These are phyloP conservation scores for Xylaria arbuscula DNA, from an alignment of 2,329 filamentous ascomycete species.

Conservation along the genomic window DNA sequence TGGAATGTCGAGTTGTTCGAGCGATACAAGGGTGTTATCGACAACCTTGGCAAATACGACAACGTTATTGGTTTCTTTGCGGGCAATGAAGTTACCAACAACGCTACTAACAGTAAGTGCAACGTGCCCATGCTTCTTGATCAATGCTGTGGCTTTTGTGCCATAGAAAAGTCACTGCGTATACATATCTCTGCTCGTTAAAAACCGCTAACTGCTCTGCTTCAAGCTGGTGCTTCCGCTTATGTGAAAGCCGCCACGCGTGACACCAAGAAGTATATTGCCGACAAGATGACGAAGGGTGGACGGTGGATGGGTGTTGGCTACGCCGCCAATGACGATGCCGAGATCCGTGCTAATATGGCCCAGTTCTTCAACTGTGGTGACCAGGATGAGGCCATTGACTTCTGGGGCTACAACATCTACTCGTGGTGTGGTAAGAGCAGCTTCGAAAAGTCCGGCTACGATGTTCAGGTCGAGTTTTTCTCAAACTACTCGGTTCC, in stretches of 20 bases:
- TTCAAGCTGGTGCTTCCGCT: conserved; percentile 69
- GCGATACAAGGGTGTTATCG: conserved; percentile 77
- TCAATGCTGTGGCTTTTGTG: not conserved
- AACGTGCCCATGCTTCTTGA: not conserved
- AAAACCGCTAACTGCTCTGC: conserved; percentile 5
- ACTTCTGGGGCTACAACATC: conserved; percentile 91
- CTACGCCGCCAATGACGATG: conserved; percentile 83
- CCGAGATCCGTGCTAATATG: conserved; percentile 74
- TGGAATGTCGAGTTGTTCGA: conserved; percentile 77
- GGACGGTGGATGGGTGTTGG: conserved; percentile 79
- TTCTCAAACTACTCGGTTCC: conserved; percentile 79
- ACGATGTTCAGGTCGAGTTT: conserved; percentile 75
- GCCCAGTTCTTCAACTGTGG: conserved; percentile 84
- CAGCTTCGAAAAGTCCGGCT: conserved; percentile 73
- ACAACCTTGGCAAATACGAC: conserved; percentile 74
- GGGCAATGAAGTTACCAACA: conserved; percentile 84
- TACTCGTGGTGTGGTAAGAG: conserved; percentile 85
- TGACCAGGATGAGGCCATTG: conserved; percentile 67
- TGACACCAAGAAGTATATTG: conserved; percentile 83
- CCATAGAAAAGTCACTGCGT: not conserved
- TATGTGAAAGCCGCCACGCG: conserved; percentile 86
- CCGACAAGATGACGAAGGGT: conserved; percentile 62
- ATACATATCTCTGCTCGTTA: not conserved
- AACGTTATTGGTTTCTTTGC: conserved; percentile 87
- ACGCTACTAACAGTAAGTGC: conserved; percentile 70